These are phyloP conservation scores for Tricladium varicosporioides DNA, from an alignment of 2,329 filamentous ascomycete species.

Conservation along the genomic window DNA sequence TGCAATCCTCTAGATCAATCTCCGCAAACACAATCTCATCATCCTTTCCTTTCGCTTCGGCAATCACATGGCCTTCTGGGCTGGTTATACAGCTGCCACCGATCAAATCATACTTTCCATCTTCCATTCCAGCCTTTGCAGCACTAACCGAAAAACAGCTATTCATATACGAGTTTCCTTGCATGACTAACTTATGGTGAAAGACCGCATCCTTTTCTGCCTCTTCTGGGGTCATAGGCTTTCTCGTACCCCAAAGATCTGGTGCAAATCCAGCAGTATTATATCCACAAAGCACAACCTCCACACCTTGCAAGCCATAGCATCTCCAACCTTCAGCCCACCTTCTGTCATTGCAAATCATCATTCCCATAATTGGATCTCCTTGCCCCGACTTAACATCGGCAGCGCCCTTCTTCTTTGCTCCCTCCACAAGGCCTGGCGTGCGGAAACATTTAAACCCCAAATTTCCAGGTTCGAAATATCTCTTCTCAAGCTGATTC, in stretches of 20 bases:
- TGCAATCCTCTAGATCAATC: slow-evolving; percentile 47
- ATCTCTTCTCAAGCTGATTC: slow-evolving; percentile 55
- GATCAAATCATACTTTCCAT: slow-evolving; percentile 49
- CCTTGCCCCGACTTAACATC: slow-evolving; percentile 30
- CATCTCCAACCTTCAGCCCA: slow-evolving; percentile 53
- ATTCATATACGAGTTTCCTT: slow-evolving; percentile 52
- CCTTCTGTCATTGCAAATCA: slow-evolving; percentile 54
- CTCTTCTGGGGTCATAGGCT: slow-evolving; percentile 41
- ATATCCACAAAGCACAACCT: slow-evolving; percentile 48
- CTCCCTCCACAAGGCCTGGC: slow-evolving; percentile 42
- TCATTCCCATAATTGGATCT: slow-evolving; percentile 53
- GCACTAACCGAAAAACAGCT: slow-evolving; percentile 48
- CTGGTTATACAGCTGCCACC: slow-evolving; percentile 47
- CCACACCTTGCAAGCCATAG: slow-evolving; percentile 50
- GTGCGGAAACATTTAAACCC: slow-evolving; percentile 53
- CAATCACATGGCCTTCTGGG: slow-evolving; percentile 49
- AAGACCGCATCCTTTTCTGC: slow-evolving; percentile 48
- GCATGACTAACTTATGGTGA: slow-evolving; percentile 51
- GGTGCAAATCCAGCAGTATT: slow-evolving; percentile 50
- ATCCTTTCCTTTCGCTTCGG: slow-evolving; percentile 44
- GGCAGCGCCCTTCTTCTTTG: slow-evolving; percentile 35
- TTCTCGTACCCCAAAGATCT: slow-evolving; percentile 42
- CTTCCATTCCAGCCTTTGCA: slow-evolving; percentile 49
- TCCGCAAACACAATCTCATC: slow-evolving; percentile 52
- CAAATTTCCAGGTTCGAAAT: slow-evolving; percentile 51